Evolutionary conservation across 176 grass and related monocot genomes (phyloP), one percentile per base, ranked within the genome.

Genomic region (Triticum urartu): DNA sequence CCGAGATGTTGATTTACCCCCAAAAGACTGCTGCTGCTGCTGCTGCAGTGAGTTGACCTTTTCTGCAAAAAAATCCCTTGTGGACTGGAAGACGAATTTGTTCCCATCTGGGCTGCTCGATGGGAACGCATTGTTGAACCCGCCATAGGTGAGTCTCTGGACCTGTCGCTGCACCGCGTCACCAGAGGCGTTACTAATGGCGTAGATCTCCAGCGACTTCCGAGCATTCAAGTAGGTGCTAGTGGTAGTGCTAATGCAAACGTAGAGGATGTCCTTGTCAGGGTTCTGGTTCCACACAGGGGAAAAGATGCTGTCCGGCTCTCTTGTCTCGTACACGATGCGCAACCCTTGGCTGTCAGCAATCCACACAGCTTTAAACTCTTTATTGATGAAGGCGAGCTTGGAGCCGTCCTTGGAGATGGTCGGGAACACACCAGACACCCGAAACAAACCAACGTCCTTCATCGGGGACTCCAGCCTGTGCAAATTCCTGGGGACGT

Each of bases 271-370:
- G 52, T 87, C 89, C 85, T 13, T 61, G 3, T 43, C 78, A 0
- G 83, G 32, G 12, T 87, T 90, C 11, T 87, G 89, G 89, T 83
- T 90, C 89, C 84, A 87, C 54, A 62, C 22, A 4, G 79, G 64
- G 0, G 79, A 21, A 72, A 90, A 87, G 64, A 69, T 33, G 35
- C 35, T 36, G 35, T 36, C 35, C 24, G 0, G 1, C 9, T 33
- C 48, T 4, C 35, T 77, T 7, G 33, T 32, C 80, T 21, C 20
- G 43, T 32, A 76, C 0, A 81, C 47, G 17, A 79, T 43, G 2
- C 81, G 75, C 47, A 88, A 36, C 2, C 89, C 85, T 4, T 62
- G 7, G 25, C 9, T 68, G 45, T 88, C 82, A 0, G 77, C 90
- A 3, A 91, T 4, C 85, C 74, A 87, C 9, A 88, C 73, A 0